These are phyloP conservation scores for Mycosphaerella arachidis DNA, from an alignment of 2,329 filamentous ascomycete genomes.

Conservation along the genomic window DNA sequence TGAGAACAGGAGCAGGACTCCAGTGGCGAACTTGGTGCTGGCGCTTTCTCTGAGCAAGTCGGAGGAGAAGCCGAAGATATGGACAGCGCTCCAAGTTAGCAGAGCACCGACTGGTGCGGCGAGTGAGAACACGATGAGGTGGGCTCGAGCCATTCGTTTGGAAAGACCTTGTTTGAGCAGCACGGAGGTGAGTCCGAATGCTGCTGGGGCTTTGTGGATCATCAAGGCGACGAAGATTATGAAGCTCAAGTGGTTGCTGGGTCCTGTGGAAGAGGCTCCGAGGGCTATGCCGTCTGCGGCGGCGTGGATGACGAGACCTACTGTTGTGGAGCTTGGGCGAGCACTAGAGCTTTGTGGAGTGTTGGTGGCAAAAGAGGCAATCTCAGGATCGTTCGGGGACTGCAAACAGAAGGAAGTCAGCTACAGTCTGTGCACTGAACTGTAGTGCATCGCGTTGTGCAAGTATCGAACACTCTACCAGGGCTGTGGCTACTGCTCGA, in stretches of 20 bases:
- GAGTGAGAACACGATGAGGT: conserved; percentile 85
- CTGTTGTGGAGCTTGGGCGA: conserved; percentile 57
- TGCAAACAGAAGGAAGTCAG: too few species aligned
- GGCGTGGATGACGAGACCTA: conserved; percentile 92
- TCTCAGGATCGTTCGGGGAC: conserved; percentile 1
- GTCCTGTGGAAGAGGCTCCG: conserved; percentile 69
- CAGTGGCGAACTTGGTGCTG: conserved; percentile 78
- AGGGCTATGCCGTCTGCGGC: conserved; percentile 93
- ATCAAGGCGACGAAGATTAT: conserved; percentile 96
- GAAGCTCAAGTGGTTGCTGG: conserved; percentile 71
- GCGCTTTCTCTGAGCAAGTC: conserved; percentile 51
- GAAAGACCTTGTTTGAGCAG: conserved; percentile 86
- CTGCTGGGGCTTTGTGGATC: conserved; percentile 89
- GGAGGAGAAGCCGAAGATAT: conserved; percentile 62
- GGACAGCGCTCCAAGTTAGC: conserved; percentile 74
- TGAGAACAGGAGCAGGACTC: conserved; percentile 89
- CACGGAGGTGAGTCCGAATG: conserved; percentile 88
- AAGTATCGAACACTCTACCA: too few species aligned
- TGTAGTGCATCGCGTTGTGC: too few species aligned
- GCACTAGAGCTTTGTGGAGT: conserved; percentile 3
- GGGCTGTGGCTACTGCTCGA: too few species aligned
- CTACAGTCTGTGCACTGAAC: too few species aligned
- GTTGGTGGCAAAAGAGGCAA: conserved; percentile 12
- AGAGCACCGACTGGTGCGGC: conserved; percentile 85
- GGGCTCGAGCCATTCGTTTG: conserved; percentile 76